phyloP scores from a whole-genome alignment of 306 rosid genomes.

The Hippophae gyantsensis region DNA sequence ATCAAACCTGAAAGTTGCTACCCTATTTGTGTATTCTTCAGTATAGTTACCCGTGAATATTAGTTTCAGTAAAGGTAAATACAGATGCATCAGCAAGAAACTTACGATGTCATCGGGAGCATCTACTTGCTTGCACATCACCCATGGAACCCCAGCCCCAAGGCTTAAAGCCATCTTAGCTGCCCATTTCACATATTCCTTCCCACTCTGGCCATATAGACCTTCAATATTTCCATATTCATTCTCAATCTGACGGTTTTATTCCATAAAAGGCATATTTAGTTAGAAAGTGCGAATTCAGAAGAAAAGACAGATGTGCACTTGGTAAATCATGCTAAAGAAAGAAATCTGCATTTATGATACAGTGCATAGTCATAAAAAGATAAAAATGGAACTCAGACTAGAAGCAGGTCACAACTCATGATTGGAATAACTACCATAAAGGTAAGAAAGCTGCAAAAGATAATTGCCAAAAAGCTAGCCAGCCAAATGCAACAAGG shows the following conservation, averaged over 20 bases:
- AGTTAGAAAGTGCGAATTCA: conserved; percentile 20
- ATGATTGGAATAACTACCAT: too few species aligned
- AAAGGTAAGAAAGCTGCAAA: too few species aligned
- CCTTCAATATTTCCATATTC: conserved; percentile 89
- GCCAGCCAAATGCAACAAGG: too few species aligned
- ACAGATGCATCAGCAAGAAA: conserved; percentile 8
- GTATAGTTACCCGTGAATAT: neutral
- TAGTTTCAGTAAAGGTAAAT: neutral
- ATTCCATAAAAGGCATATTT: conserved; percentile 13
- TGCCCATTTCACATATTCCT: conserved; percentile 86
- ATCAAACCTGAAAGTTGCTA: conserved; percentile 10
- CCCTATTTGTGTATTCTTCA: neutral
- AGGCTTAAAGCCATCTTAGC: conserved; percentile 85
- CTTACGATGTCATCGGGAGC: conserved; percentile 76
- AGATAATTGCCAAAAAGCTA: too few species aligned
- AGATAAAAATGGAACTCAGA: neutral
- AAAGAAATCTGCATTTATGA: neutral
- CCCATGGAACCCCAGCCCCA: conserved; percentile 96
- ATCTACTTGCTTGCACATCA: conserved; percentile 93
- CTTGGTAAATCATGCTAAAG: neutral
- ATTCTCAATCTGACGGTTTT: conserved; percentile 73
- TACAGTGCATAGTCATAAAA: conserved; percentile 15
- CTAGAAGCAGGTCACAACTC: too few species aligned
- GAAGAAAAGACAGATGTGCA: conserved; percentile 8
- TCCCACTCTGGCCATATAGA: conserved; percentile 63